Conservation (phyloP, 192 early-diverging fungal species). For the Neocallimastix lanati region DNA sequence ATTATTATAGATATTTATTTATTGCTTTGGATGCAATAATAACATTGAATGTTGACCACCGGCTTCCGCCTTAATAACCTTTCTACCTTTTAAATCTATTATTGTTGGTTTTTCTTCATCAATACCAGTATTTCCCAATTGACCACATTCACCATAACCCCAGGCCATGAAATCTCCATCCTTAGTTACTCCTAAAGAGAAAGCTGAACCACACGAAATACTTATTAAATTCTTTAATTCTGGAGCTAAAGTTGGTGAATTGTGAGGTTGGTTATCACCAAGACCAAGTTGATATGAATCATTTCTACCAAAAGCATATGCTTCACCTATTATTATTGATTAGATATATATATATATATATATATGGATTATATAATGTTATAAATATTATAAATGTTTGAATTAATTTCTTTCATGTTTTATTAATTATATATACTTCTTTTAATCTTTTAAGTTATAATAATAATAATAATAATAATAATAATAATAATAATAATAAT, state of each 20-base stretch:
- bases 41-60: conserved; percentile 69
- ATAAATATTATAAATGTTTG: no score
- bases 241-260: conserved; percentile 37
- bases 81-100: conserved; percentile 39
- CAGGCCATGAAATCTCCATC: conserved; percentile 57
- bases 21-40: conserved; percentile 16
- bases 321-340: conserved; percentile 26
- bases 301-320: conserved; percentile 69
- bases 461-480: no score
- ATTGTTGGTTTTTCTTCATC: conserved; percentile 48
- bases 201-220: conserved; percentile 32
- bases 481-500: no score
- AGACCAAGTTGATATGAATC: conserved; percentile 71
- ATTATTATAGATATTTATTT: no score
- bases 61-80: conserved; percentile 37
- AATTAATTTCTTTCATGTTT: no score
- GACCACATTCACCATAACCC: conserved; percentile 77
- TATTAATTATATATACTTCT: no score
- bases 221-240: conserved; percentile 14
- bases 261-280: conserved; percentile 6
- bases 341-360: no score
- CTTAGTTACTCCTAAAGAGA: conserved; percentile 9
- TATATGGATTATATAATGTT: no score
- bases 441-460: no score
- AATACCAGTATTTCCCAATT: conserved; percentile 57